Percentiles rank a stretch among this genome's conserved stretches.
phyloP scores from a whole-genome alignment of 2,329 filamentous ascomycete genomes.

The Epichloe aotearoae region DNA sequence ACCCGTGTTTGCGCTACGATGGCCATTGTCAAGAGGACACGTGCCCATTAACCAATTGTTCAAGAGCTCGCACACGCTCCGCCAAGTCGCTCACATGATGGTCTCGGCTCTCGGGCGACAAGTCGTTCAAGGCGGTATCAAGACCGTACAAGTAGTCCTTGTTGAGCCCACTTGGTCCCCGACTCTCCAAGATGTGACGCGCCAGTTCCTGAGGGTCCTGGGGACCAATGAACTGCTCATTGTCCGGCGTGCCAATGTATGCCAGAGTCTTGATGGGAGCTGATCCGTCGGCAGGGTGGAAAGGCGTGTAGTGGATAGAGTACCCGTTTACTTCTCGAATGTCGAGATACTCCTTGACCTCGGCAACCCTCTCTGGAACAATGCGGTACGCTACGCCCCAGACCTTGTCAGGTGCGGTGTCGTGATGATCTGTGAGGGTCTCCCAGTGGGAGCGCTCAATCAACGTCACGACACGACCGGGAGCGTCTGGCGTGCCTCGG shows the following conservation, averaged over 20 bases:
- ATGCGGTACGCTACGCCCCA: slow-evolving; percentile 95
- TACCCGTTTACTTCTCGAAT: slow-evolving; percentile 97
- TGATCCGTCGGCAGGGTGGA: slow-evolving; percentile 40
- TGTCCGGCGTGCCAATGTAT: slow-evolving; percentile 89
- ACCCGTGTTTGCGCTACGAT: neutral
- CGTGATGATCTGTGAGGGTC: slow-evolving; percentile 55
- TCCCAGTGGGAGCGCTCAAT: slow-evolving; percentile 79
- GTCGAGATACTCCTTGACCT: slow-evolving; percentile 83
- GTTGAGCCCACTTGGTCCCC: slow-evolving; percentile 79
- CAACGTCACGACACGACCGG: slow-evolving; percentile 85
- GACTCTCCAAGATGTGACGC: slow-evolving; percentile 62
- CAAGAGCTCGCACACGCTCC: slow-evolving; percentile 51
- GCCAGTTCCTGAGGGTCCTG: slow-evolving; percentile 70
- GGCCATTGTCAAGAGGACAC: neutral
- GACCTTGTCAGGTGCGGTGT: slow-evolving; percentile 49
- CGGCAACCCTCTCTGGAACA: slow-evolving; percentile 52
- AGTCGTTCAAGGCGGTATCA: slow-evolving; percentile 56
- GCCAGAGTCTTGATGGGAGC: slow-evolving; percentile 48
- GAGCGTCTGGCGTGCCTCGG: slow-evolving; percentile 74
- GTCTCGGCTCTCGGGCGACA: slow-evolving; percentile 69
- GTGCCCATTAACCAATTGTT: slow-evolving; percentile 8
- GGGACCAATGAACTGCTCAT: slow-evolving; percentile 79
- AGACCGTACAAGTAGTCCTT: slow-evolving; percentile 77
- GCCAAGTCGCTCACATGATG: slow-evolving; percentile 76
- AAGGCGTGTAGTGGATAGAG: slow-evolving; percentile 79